Conservation (phyloP, 2,329 filamentous ascomycete species). For the Erysiphe neolycopersici region DNA sequence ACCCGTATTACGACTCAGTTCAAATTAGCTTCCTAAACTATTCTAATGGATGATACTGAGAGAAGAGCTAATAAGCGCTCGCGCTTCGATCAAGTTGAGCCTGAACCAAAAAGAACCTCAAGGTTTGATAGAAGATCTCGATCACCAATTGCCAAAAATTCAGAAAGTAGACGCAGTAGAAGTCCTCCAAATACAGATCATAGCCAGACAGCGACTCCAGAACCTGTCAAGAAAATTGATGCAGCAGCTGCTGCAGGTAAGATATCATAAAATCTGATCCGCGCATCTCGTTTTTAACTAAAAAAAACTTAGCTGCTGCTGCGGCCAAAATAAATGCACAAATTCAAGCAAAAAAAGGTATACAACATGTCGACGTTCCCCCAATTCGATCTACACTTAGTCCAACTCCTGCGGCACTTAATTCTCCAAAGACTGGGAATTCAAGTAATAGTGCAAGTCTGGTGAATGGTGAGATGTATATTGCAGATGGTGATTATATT, state of each 20-base stretch:
- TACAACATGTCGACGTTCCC: slow-evolving; percentile 73
- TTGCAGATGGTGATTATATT: slow-evolving; percentile 91
- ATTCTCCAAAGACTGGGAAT: slow-evolving; percentile 8
- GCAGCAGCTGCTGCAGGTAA: slow-evolving; percentile 55
- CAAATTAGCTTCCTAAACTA: slow-evolving; percentile 1
- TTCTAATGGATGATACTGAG: slow-evolving; percentile 48
- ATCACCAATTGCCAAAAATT: slow-evolving; percentile 40
- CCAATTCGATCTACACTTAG: slow-evolving; percentile 31
- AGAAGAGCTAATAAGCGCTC: slow-evolving; percentile 53
- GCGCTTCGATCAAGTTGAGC: slow-evolving; percentile 79
- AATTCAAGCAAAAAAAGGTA: slow-evolving; percentile 62
- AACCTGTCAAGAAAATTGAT: slow-evolving; percentile 24
- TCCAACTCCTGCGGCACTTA: slow-evolving; percentile 7
- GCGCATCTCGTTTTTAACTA: slow-evolving; percentile 4
- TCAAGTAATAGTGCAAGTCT: slow-evolving; percentile 19
- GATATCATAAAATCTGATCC: slow-evolving; percentile 6
- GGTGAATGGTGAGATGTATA: slow-evolving; percentile 69
- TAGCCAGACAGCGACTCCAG: slow-evolving; percentile 10
- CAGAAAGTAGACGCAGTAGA: slow-evolving; percentile 47
- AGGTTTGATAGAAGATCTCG: slow-evolving; percentile 83
- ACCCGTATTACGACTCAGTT: too few relatives aligned
- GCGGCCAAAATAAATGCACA: slow-evolving; percentile 70
- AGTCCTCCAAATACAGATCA: slow-evolving; percentile 36
- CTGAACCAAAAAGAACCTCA: slow-evolving; percentile 47
- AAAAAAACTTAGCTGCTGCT: slow-evolving; percentile 39